Base-by-base conservation (phyloP, 176 grass and related monocot species). In the Thinopyrum elongatum region DNA sequence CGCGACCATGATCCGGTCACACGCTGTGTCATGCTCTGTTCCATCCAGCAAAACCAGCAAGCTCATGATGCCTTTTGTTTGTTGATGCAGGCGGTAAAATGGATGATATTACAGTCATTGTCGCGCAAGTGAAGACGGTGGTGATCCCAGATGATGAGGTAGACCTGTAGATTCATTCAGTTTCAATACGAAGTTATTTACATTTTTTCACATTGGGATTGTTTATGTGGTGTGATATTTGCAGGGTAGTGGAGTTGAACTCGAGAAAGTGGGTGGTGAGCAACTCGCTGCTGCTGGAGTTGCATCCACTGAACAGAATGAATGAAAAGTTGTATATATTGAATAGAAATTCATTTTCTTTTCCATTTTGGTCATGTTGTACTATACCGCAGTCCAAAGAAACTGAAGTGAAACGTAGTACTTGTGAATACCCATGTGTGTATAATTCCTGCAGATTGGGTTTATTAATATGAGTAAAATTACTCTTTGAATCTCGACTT, bases 81-180 rank as follows among this genome's bases (percentile, higher is more conserved):
- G 42, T 80, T 22, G 8, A 36, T 41, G 62, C 87, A 98, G 96
- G 96, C 76, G 96, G 93, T 84, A 98, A 98, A 84, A 87, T 95
- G 88, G 96, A 98, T 84, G 96, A 98, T 76, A 92, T 98, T 57
- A 98, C 93, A 10, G 96, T 94, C 15, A 86, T 94, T 49, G 93
- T 98, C 1, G 93, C 89, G 15, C 86, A 84, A 91, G 88, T 92
- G 68, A 92, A 84, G 76, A 80, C 49, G 22, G 36, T 84, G 70
- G 14, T 28, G 29, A 65, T 87, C 61, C 81, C 75, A 33, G 89
- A 81, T 16, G 81, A 91, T 26, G 69, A 91, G 89, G 85, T 87
- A 68, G n/a, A 26, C 11, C 34, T 28, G 29, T 49, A 75, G 80
- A 58, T 15, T 14, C 23, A 30, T 31, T 58, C 35, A 41, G 14